Percentiles rank a stretch among this genome's conserved stretches.
phyloP scores from a whole-genome alignment of 768 basidiomycete genomes.

The Pulveroboletus sp. region DNA sequence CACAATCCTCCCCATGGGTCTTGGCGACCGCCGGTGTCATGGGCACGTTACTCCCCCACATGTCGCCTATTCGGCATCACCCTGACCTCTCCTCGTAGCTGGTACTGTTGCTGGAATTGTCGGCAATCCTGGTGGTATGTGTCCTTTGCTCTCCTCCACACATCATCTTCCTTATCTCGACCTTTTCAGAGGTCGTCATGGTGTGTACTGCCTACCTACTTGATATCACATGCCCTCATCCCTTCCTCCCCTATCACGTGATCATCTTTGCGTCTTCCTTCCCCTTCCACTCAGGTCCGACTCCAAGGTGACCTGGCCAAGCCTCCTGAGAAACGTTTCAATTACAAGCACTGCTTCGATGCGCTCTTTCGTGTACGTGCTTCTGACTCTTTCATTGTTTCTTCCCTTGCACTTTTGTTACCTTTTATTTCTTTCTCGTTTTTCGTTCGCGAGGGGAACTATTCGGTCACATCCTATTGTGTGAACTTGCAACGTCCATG shows the following conservation, averaged over 20 bases:
- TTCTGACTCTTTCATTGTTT: neutral
- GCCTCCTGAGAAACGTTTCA: conserved; percentile 80
- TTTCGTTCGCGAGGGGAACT: neutral
- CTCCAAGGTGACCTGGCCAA: conserved; percentile 91
- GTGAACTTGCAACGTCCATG: neutral
- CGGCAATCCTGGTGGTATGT: conserved; percentile 82
- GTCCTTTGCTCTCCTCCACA: conserved; percentile 10
- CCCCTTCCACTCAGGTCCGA: conserved; percentile 44
- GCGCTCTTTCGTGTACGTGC: conserved; percentile 74
- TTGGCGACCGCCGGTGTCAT: conserved; percentile 79
- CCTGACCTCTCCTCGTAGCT: conserved; percentile 39
- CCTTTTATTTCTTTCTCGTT: neutral
- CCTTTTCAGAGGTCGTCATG: conserved; percentile 66
- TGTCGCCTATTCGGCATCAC: neutral
- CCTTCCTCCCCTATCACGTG: conserved; percentile 14
- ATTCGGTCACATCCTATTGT: neutral
- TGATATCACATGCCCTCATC: conserved; percentile 15
- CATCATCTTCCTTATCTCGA: neutral
- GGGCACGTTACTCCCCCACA: conserved; percentile 47
- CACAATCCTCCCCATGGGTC: conserved; percentile 73
- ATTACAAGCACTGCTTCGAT: conserved; percentile 87
- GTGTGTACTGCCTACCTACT: conserved; percentile 24
- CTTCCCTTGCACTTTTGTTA: neutral
- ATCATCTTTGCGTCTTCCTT: neutral
- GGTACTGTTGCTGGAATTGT: conserved; percentile 82